A percentile compares a stretch with the other conserved stretches of the same genome.
Conservation (phyloP, 1,139 yeast species). For the Kodamaea suecica region DNA sequence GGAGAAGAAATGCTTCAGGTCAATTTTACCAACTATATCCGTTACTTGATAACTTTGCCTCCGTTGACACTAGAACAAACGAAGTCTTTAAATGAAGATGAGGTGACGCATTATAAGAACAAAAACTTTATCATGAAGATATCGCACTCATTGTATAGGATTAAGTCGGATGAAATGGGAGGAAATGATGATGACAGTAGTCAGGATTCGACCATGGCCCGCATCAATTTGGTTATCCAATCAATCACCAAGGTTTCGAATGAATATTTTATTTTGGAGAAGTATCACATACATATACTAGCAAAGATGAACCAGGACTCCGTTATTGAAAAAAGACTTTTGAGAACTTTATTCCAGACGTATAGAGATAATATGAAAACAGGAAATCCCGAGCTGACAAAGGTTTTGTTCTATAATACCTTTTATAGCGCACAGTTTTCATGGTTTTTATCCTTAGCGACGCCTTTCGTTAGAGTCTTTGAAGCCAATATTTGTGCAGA, state of each 20-base stretch:
- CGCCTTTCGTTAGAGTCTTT: slow-evolving; percentile 37
- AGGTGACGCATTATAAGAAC: slow-evolving; percentile 29
- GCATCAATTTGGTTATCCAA: slow-evolving; percentile 26
- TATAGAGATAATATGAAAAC: slow-evolving; percentile 17
- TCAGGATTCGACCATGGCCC: slow-evolving; percentile 8
- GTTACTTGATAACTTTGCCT: slow-evolving; percentile 37
- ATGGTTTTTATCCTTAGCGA: slow-evolving; percentile 38
- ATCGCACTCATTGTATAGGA: slow-evolving; percentile 25
- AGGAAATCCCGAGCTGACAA: slow-evolving; percentile 16
- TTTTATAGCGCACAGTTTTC: slow-evolving; percentile 36
- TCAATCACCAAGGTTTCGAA: slow-evolving; percentile 37
- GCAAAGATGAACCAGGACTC: slow-evolving; percentile 35
- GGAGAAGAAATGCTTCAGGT: slow-evolving; percentile 40
- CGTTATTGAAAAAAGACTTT: slow-evolving; percentile 26
- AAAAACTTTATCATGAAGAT: slow-evolving; percentile 27
- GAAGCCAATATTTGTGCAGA: slow-evolving; percentile 36
- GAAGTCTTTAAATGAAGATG: slow-evolving; percentile 21
- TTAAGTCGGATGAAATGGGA: slow-evolving; percentile 32
- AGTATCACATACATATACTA: slow-evolving; percentile 39
- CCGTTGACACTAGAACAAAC: slow-evolving; percentile 9
- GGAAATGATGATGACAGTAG: slow-evolving; percentile 18
- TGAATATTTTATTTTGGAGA: slow-evolving; percentile 42
- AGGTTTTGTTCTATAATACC: slow-evolving; percentile 35
- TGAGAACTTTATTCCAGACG: slow-evolving; percentile 22
- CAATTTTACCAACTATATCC: slow-evolving; percentile 38